These are phyloP conservation scores for Septoria petroselini DNA, from an alignment of 2,329 filamentous ascomycete species.

Conservation along the genomic window DNA sequence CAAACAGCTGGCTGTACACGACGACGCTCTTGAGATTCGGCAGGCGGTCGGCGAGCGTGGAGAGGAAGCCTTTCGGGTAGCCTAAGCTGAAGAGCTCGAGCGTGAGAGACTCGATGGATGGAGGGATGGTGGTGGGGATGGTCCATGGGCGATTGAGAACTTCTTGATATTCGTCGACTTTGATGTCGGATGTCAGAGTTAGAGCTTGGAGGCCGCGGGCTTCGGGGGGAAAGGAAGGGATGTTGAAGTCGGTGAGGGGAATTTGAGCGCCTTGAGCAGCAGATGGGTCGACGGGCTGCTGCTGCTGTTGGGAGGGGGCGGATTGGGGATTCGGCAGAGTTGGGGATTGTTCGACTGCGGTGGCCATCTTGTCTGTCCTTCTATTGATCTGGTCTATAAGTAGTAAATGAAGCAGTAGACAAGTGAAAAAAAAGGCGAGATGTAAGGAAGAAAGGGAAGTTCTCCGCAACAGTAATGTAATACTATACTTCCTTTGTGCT, in stretches of 20 bases:
- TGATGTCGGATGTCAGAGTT: slow-evolving; percentile 51
- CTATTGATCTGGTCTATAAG: neutral
- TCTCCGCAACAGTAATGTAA: neutral
- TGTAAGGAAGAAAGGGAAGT: neutral
- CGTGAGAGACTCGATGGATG: slow-evolving; percentile 44
- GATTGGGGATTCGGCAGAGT: slow-evolving; percentile 6
- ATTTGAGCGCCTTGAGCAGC: slow-evolving; percentile 47
- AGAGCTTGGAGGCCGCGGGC: slow-evolving; percentile 46
- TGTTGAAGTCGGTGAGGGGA: slow-evolving; percentile 45
- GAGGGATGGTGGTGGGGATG: slow-evolving; percentile 40
- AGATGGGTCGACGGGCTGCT: slow-evolving; percentile 11
- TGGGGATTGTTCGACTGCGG: slow-evolving; percentile 7
- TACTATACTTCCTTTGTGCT: neutral
- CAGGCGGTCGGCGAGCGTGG: slow-evolving; percentile 40
- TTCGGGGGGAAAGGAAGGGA: slow-evolving; percentile 47
- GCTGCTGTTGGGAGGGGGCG: neutral
- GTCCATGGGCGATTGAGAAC: slow-evolving; percentile 39
- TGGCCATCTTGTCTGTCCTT: neutral
- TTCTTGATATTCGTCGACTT: slow-evolving; percentile 46
- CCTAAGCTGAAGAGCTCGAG: slow-evolving; percentile 51
- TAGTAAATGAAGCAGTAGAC: no score
- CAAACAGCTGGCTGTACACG: slow-evolving; percentile 48
- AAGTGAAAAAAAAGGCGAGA: no score
- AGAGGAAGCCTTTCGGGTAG: slow-evolving; percentile 47
- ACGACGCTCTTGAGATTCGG: slow-evolving; percentile 46